Base-by-base conservation (phyloP, 192 early-diverging fungal genomes). In the Backusella macrospora region DNA sequence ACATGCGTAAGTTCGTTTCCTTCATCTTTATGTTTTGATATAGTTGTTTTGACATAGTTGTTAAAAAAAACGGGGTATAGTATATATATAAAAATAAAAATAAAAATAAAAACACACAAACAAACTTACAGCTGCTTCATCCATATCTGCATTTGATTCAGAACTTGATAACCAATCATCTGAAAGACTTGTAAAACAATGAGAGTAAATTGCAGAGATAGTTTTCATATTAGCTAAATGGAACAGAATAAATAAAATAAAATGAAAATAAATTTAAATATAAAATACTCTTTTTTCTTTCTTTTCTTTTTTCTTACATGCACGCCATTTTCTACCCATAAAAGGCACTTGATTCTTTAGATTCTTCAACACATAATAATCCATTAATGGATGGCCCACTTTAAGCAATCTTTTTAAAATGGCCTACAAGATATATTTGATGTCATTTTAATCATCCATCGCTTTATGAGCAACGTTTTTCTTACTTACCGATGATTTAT, bases 341-440 rank as follows among this genome's bases (percentile, higher is more conserved):
- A 86, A 93, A 0, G 92, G 91, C 0, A 93, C 84, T 75, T 96
- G 94, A 62, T 84, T 90, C 74, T 95, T 95, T 15, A 96, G 79
- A 13, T 93, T 81, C 72, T 96, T 96, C 26, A 95, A 84, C 4
- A 92, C 90, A 65, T 93, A 93, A 3, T 92, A 73, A 42, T 92
- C 90, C 6, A 93, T 71, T 15, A 81, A 81, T 7, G 85, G 82
- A 76, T 92, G 87, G 6, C 88, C 82, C 10, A 96, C 87, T 77
- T 92, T 94, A 3, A 95, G 67, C 5, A 95, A 79, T 42, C 91
- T 75, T 74, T 95, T 96, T 26, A 96, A 73, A 23, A 96, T 91
- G 2, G 93, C 90, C 80, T 84, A 62, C 38, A 5, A 14, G 21
- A 15, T 26, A 1, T 12, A 37, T 29, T 52, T 73, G 44, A 18